Base-by-base conservation (phyloP, 345 rosid genomes). In the Eutrema yunnanense region DNA sequence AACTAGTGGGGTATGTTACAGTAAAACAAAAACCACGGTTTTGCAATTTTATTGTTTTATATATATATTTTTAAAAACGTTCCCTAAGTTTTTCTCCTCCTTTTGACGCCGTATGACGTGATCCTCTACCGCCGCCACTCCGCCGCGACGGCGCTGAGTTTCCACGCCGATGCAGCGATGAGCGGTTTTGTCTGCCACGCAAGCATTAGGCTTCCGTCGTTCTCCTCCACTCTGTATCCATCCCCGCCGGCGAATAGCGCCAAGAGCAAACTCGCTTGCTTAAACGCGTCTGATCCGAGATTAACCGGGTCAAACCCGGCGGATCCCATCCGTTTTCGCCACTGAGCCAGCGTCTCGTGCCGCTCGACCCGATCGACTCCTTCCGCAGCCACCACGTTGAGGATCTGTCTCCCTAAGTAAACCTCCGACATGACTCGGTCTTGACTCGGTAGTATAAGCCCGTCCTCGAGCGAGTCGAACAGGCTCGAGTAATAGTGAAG, bases 111-210 rank as follows among this genome's bases (percentile, higher is more conserved):
- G 8, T 36, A 26, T 57, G 47, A 36, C 72, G 58, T 71, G 11
- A 43, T 27, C 76, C 54, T 46, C 47, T 65, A 65, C 65, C 65
- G 64, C 38, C 67, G 67, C 47, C 41, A 47, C 34, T 66, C 48
- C 53, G 72, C 53, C 68, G 36, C 34, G 55, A 30, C 43, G 42
- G 13, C 30, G 16, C 32, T 33, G 32, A 67, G 63, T 67, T 68
- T 75, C 96, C 96, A 92, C 57, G 96, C 96, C 29, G 98, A 90
- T 4, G 98, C 87, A 6, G 96, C 81, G 16, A 92, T 82, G 8
- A 92, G 86, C 27, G 98, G 92, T 14, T 88, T 85, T 75, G 81
- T 88, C 57, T 92, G 98, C 98, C 98, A 92, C 33, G 95, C 92
- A 33, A 92, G 90, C 43, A 86, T 88, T 66, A 92, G 54, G 68